Evolutionary conservation across 1,284 basidiomycete genomes (phyloP).

Genomic region (Apiotrichum gamsii): DNA sequence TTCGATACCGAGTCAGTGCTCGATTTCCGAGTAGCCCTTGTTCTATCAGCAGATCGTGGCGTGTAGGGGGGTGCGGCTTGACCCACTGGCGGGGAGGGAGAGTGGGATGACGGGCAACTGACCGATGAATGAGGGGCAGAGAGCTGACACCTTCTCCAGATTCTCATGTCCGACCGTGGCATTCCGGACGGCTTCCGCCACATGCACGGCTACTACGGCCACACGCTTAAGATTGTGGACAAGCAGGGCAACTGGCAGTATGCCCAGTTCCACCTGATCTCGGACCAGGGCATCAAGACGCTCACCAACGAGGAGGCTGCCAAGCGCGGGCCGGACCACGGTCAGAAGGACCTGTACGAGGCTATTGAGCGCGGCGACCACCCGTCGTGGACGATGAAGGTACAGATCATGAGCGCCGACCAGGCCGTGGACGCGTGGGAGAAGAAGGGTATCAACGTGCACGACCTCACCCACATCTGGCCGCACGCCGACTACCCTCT

Average conservation of each 20-base stretch:
- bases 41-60: too few species aligned
- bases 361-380: slow-evolving; percentile 68
- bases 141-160: too few species aligned
- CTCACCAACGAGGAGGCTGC: slow-evolving; percentile 46
- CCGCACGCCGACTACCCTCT: slow-evolving; percentile 78
- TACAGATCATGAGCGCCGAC: slow-evolving; percentile 78
- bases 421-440: slow-evolving; percentile 80
- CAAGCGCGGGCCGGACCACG: slow-evolving; percentile 66
- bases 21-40: too few species aligned
- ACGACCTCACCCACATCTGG: slow-evolving; percentile 90
- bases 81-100: too few species aligned
- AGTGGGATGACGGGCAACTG: too few species aligned
- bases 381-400: slow-evolving; percentile 36
- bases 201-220: slow-evolving; percentile 85
- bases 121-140: too few species aligned
- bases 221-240: slow-evolving; percentile 86
- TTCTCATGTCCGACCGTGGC: slow-evolving; percentile 63
- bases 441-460: slow-evolving; percentile 46
- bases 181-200: slow-evolving; percentile 67
- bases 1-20: too few species aligned
- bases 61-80: too few species aligned
- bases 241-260: slow-evolving; percentile 74
- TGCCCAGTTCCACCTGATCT: slow-evolving; percentile 70
- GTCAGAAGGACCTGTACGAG: slow-evolving; percentile 64
- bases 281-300: slow-evolving; percentile 68